Base-by-base conservation (phyloP, 2,329 filamentous ascomycete genomes). In the Monosporascus cannonballus region DNA sequence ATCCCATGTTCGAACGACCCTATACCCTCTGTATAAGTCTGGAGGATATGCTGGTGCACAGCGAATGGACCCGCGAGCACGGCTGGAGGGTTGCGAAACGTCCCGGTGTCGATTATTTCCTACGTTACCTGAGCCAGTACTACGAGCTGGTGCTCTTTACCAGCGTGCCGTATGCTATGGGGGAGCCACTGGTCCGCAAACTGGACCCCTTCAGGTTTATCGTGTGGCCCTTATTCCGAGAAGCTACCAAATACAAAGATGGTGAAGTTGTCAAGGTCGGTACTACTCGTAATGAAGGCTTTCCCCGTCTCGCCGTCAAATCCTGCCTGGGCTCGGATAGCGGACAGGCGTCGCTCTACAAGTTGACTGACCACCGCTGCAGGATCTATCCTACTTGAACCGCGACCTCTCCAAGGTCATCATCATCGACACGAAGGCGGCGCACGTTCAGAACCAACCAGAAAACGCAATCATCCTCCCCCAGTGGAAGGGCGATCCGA, bases 101-200 rank as follows among this genome's bases (percentile, higher is more conserved):
- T 48, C 94, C 94, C 37, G 94, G 94, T 46, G 83, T 95, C 56
- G 94, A 99, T 74, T 99, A 99, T 76, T 99, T 99, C 76, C 76
- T 99, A 58, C 89, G 90, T 66, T 99, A 99, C 71, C 81, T 99
- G 48, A 93, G 89, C 72, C 92, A 96, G 71, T 97, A 99, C 79
- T 99, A 96, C 68, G 94, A 99, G 71, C 79, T 99, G 51, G 94
- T 97, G 50, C 84, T 99, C 59, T 99, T 97, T 75, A 99, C 94
- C 34, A 89, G 83, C 39, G 86, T 94, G 47, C 91, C 93, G 1
- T 90, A 85, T 65, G 85, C 84, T 65, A 87, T 90, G 67, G 93
- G 86, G 27, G 91, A 96, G 61, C 90, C 90, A 24, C 81, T 99
- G 49, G 83, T 96, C 60, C 85, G 90, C 65, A 99, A 99, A 73